Base-by-base conservation (phyloP, 2,329 filamentous ascomycete species). In the Ceratocystis colombiana region DNA sequence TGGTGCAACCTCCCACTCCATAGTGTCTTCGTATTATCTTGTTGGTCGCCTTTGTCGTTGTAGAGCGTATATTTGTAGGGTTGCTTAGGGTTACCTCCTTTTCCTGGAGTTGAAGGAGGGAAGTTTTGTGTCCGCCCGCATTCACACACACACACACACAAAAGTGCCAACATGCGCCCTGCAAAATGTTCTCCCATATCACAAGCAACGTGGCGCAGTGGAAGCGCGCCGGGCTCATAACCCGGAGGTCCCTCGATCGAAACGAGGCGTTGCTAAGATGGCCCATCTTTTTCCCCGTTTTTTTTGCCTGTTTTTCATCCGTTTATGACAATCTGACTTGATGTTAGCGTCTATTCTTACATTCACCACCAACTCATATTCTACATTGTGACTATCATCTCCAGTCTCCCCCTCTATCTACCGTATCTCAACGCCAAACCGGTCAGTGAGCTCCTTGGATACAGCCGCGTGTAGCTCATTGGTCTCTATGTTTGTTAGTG, bases 401-500 rank as follows among this genome's bases (percentile, higher is more conserved):
- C 12, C 20, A 81, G 30, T 25, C 46, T 8, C n/a, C 25, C 8
- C 10, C 22, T 28, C 62, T 5, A 57, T 64, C 28, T 62, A 71
- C 66, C 90, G 82, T 71, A 96, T 77, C 76, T 96, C 88, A 22
- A 97, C 90, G 0, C 88, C 88, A 67, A 96, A 78, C 71, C 84
- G 84, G 68, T 82, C 77, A 2, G 89, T 86, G 69, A 97, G 77
- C 70, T 83, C 81, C 69, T 77, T 72, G 53, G 81, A 79, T 57
- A 97, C 86, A 70, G 79, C 75, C 62, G 85, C 79, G 74, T 99
- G 93, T 73, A 96, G 76, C 55, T 79, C 75, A 73, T 95, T 95
- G 10, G 86, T 84, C 79, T 96, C 89, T 45, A 83, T 79, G 71
- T 91, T 94, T 8, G 88, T 96, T 74, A 99, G 77, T 1, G 93